These are phyloP conservation scores for Limnomonas spitsbergensis DNA, from an alignment of 139 green algal species.

Conservation along the genomic window DNA sequence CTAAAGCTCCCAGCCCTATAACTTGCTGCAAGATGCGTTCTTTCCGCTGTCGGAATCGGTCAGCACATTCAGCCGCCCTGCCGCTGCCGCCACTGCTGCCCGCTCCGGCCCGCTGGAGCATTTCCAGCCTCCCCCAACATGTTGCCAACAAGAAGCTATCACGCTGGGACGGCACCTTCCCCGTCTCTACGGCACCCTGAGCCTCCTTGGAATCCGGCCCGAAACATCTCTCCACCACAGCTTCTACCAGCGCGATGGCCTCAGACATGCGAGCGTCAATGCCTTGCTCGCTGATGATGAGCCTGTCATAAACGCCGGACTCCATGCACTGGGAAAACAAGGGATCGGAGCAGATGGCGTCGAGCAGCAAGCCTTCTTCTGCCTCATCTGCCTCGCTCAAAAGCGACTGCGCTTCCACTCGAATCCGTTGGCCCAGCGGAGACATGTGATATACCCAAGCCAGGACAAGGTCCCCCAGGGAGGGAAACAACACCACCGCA, in stretches of 20 bases:
- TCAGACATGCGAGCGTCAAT: constrained; percentile 3
- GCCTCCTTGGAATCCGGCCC: not conserved
- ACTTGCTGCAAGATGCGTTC: not conserved
- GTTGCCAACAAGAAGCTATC: not conserved
- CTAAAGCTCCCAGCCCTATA: no score
- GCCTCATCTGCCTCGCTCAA: not conserved
- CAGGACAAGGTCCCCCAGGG: not conserved
- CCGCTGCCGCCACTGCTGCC: no score
- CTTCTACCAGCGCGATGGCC: no score
- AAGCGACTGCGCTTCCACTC: no score
- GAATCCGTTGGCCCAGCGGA: no score
- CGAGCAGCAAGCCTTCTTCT: not conserved
- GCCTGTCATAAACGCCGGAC: not conserved
- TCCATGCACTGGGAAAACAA: not conserved
- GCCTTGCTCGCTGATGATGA: not conserved
- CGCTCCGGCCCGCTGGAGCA: not conserved
- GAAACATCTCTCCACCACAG: no score
- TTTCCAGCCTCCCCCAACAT: not conserved
- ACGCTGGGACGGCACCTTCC: not conserved
- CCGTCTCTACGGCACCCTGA: not conserved
- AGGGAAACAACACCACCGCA: constrained; percentile 17
- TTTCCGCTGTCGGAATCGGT: not conserved
- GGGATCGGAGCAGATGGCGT: no score
- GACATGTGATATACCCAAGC: constrained; percentile 16
- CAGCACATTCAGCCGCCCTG: not conserved